phyloP scores from a whole-genome alignment of 2,329 filamentous ascomycete species.

The Aureobasidium sp. region DNA sequence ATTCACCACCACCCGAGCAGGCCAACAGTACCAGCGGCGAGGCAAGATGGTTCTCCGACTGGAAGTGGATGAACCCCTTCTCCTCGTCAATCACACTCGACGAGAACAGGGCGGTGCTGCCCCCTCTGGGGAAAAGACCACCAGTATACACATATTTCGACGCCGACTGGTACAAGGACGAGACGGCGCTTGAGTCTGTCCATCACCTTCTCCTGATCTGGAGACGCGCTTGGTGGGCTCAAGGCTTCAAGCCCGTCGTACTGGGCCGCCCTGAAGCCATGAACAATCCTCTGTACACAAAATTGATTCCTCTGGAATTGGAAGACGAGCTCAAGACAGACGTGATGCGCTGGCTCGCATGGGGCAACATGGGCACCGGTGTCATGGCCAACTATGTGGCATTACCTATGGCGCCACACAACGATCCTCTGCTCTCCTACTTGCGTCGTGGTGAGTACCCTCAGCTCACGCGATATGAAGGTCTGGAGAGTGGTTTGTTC shows the following conservation, averaged over 20 bases:
- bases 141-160: conserved; percentile 91
- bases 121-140: conserved; percentile 61
- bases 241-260: conserved; percentile 81
- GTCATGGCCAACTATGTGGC: conserved; percentile 71
- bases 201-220: conserved; percentile 74
- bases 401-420: conserved; percentile 71
- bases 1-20: conserved; percentile 64
- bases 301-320: conserved; percentile 56
- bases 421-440: conserved; percentile 63
- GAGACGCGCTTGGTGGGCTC: conserved; percentile 91
- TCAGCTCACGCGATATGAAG: conserved; percentile 64
- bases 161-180: conserved; percentile 53
- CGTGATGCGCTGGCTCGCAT: conserved; percentile 80
- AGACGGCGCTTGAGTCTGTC: conserved; percentile 61
- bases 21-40: conserved; percentile 71
- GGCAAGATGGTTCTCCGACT: conserved; percentile 78
- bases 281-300: conserved; percentile 69
- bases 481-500: conserved; percentile 63
- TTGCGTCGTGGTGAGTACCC: conserved; percentile 71
- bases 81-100: conserved; percentile 73
- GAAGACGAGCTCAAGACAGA: conserved; percentile 58
- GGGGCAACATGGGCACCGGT: conserved; percentile 83
- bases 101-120: conserved; percentile 74
- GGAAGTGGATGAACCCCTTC: conserved; percentile 86
- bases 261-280: conserved; percentile 72